Base-by-base conservation (phyloP, 2,329 filamentous ascomycete species). In the Xylariaceae sp. region DNA sequence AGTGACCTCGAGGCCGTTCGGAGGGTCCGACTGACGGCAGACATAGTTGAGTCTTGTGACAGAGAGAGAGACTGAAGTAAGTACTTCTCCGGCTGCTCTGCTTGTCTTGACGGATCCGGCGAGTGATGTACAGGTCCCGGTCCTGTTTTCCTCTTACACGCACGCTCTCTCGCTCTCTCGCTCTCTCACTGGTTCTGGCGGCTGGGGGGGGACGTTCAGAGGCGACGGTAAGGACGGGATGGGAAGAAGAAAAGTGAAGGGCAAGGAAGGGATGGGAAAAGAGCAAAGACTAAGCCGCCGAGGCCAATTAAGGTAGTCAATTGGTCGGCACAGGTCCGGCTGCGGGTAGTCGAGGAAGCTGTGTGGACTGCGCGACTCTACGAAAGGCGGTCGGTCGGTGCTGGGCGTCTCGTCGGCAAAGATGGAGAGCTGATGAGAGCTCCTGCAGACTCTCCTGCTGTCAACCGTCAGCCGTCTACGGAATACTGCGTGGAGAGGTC, bases 1-100 rank as follows among this genome's bases (percentile, higher is more conserved):
- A 80, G 67, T 61, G 77, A 75, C 72, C 71, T 77, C 59, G 78
- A 75, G 55, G 75, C 77, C 59, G 76, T 72, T 62, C 77, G 75
- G 60, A 82, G 68, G 66, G 74, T 75, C 62, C 77, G 76, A 63
- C 72, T 73, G 68, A 76, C 73, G 65, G 74, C 73, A 67, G 77
- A 80, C 78, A 81, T 81, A 9, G 47, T 54, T 49, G 43, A 44
- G 44, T 46, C 44, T 31, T 39, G 30, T 11, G n/a, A 39, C 15
- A 32, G 38, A 38, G 27, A 35, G 14, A 22, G 43, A 18, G 39
- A 18, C 10, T 32, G 19, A 3, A 14, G 10, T 22, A 3, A 14
- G 10, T 22, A 39, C 22, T 11, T n/a, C 15, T 33, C 15, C 17
- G 18, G 17, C 38, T 30, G 22, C 22, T 27, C 22, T 27, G 22